These are phyloP conservation scores for Dimocarpus longan DNA, from an alignment of 345 rosid species.

Conservation along the genomic window DNA sequence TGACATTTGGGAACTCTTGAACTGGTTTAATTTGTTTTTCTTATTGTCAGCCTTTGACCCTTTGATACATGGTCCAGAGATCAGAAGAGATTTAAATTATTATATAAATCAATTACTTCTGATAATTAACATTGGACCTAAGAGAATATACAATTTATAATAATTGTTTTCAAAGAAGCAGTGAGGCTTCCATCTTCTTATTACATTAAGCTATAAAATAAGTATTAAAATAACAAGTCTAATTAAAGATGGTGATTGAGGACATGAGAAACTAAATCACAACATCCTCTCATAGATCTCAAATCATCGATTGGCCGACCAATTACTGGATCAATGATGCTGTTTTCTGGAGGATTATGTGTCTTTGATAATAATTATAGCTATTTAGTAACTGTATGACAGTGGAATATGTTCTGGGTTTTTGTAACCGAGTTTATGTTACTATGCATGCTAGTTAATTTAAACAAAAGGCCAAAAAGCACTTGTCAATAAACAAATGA, in stretches of 20 bases:
- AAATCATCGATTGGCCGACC: conserved; percentile 23
- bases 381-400: not conserved
- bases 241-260: not conserved
- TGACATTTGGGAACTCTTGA: conserved; percentile 12
- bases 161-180: not conserved
- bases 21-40: conserved; percentile 19
- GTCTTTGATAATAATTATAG: not conserved
- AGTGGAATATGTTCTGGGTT: not conserved
- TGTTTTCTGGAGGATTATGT: not conserved
- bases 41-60: conserved; percentile 18
- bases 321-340: not conserved
- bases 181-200: not conserved
- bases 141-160: not conserved
- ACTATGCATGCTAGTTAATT: not conserved
- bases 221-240: not conserved
- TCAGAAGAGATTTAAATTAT: not conserved
- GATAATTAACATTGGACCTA: not conserved
- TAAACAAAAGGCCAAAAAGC: conserved; percentile 24
- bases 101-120: not conserved
- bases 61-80: not conserved
- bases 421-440: conserved; percentile 17
- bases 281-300: not conserved
- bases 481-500: conserved; percentile 16
- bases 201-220: not conserved
- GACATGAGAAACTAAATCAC: not conserved